Evolutionary conservation across 805 yeast genomes (phyloP).

Genomic region (Wickerhamiella alocasiicola): DNA sequence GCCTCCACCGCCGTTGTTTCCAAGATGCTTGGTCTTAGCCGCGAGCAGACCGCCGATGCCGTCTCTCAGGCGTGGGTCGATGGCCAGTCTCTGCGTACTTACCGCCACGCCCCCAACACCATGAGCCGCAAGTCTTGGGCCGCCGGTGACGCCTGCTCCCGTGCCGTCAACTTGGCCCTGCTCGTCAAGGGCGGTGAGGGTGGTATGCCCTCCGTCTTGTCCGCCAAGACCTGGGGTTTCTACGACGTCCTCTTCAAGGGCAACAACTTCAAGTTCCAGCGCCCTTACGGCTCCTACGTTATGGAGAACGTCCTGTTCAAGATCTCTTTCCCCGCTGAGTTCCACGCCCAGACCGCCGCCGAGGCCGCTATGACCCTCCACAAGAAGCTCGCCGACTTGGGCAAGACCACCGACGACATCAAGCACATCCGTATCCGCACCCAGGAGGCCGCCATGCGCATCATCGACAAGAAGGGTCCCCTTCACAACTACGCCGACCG

Average conservation of each 20-base stretch:
- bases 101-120: slow-evolving; percentile 54
- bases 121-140: slow-evolving; percentile 57
- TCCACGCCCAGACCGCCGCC: slow-evolving; percentile 54
- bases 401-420: slow-evolving; percentile 39
- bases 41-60: slow-evolving; percentile 43
- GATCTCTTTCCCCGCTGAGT: slow-evolving; percentile 53
- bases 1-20: slow-evolving; percentile 52
- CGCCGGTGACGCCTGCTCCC: slow-evolving; percentile 49
- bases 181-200: slow-evolving; percentile 41
- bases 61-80: slow-evolving; percentile 50
- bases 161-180: slow-evolving; percentile 46
- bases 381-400: slow-evolving; percentile 28
- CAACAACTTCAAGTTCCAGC: slow-evolving; percentile 40
- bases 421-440: slow-evolving; percentile 39
- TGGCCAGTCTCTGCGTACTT: slow-evolving; percentile 47
- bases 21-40: slow-evolving; percentile 37
- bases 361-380: slow-evolving; percentile 43
- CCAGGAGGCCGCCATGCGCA: slow-evolving; percentile 49
- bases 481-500: slow-evolving; percentile 51
- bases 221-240: slow-evolving; percentile 52
- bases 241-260: slow-evolving; percentile 49
- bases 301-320: slow-evolving; percentile 53
- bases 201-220: slow-evolving; percentile 46
- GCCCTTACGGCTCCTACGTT: slow-evolving; percentile 43
- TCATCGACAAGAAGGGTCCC: slow-evolving; percentile 49